Evolutionary conservation across 495 filamentous ascomycete species (phyloP), one percentile per base, ranked within the genome.

Genomic region (Tirmania nivea): DNA sequence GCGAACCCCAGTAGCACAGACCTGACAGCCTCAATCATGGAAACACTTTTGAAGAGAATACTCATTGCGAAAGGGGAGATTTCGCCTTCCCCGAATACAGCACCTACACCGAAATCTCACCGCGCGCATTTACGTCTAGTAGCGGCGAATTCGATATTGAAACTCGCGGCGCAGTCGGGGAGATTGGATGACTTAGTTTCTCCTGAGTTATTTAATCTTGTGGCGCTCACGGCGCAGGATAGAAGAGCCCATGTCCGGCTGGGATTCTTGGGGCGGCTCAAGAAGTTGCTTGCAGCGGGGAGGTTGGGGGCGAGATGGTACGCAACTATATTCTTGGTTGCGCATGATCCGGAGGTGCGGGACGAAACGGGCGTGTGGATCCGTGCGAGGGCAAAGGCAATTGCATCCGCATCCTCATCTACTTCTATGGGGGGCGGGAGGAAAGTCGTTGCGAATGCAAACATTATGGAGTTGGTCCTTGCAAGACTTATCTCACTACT

Each of bases 361-460:
- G 75, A 78, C 39, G 79, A 79, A 35, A 80, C 80, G 0, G 75
- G 83, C 48, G 94, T 83, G 0, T 99, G 90, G 90, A 76, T 96
- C 49, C 80, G 83, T 19, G 86, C 85, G 50, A 80, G 88, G 7
- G 76, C 79, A 16, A 45, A 45, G 39, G 39, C 39, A 4, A 45
- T 45, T 19, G 60, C 67, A 20, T 63, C 60, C 39, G 72, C 75
- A 56, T 61, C 70, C 10, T 57, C 55, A 17, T 47, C 56, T 16
- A 8, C 39, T 14, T 14, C 39, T 45, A 8, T 8, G 39, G 14
- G 14, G 17, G 3, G 4, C 3, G 12, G 14, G 14, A 6, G 9
- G 39, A 19, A 14, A 19, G 14, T 19, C 17, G 12, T 19, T 1
- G 3, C 39, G 14, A 45, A 0, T 45, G 39, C 39, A 45, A 78